Conservation (phyloP, 2,329 filamentous ascomycete species). For the Talaromyces piceae region DNA sequence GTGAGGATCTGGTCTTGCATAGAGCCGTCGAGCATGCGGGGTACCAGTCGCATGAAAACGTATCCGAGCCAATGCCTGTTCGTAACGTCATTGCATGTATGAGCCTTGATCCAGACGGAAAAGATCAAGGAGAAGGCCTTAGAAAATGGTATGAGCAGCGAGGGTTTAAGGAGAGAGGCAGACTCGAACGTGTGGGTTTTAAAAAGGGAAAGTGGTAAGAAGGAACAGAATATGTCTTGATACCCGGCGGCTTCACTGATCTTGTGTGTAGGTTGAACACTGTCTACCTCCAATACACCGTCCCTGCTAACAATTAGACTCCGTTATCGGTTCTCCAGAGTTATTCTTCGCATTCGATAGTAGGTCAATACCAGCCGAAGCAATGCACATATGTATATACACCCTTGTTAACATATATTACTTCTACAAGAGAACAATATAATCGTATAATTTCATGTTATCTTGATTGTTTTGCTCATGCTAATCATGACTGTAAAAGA, state of each 20-base stretch:
- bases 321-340: background rate
- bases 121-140: conserved; percentile 24
- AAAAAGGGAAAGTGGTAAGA: conserved; percentile 32
- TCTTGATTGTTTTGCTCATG: conserved; percentile 6
- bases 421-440: background rate
- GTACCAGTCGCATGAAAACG: conserved; percentile 10
- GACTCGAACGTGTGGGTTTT: conserved; percentile 30
- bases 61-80: conserved; percentile 13
- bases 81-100: conserved; percentile 32
- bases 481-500: conserved; percentile 10
- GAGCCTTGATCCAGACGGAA: conserved; percentile 28
- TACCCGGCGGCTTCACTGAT: background rate
- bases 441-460: background rate
- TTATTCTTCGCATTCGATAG: no score
- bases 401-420: background rate
- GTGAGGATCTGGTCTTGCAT: conserved; percentile 17
- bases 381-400: background rate
- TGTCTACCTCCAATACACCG: conserved; percentile 7
- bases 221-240: background rate
- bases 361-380: background rate
- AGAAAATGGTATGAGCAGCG: conserved; percentile 32
- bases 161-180: conserved; percentile 33
- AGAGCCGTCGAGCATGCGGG: conserved; percentile 14
- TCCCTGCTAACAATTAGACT: background rate
- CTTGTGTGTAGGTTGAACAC: conserved; percentile 4